Evolutionary conservation across 2,329 filamentous ascomycete species (phyloP).

Genomic region (Trichoderma koningii): DNA sequence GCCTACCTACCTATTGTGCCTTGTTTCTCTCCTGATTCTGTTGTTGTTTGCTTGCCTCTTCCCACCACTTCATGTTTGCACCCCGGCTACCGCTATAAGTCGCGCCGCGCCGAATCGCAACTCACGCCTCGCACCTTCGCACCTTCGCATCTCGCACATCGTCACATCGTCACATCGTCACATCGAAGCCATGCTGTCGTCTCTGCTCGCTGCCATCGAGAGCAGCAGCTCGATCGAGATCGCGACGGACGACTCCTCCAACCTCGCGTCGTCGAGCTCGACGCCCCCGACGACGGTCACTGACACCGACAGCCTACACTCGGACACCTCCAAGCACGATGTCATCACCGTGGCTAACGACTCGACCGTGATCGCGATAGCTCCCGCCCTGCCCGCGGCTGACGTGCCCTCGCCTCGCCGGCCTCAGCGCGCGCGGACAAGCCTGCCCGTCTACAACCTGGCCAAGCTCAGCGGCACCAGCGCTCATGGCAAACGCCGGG

Average conservation of each 20-base stretch:
- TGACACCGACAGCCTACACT: slow-evolving; percentile 61
- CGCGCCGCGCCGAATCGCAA: slow-evolving; percentile 8
- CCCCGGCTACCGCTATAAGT: neutral
- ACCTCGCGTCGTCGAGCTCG: slow-evolving; percentile 59
- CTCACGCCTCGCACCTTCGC: neutral
- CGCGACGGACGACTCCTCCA: slow-evolving; percentile 48
- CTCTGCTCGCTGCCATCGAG: slow-evolving; percentile 37
- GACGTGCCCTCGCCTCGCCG: slow-evolving; percentile 43
- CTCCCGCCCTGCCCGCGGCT: slow-evolving; percentile 7
- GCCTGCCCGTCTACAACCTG: slow-evolving; percentile 66
- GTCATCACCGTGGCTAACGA: slow-evolving; percentile 40
- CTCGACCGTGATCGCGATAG: slow-evolving; percentile 29
- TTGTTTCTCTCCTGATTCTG: neutral
- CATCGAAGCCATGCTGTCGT: slow-evolving; percentile 35
- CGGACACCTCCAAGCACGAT: slow-evolving; percentile 46
- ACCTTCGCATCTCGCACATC: too few relatives aligned
- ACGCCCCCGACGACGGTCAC: slow-evolving; percentile 69
- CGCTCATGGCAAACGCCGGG: slow-evolving; percentile 58
- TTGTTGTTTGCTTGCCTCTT: neutral
- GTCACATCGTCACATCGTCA: neutral
- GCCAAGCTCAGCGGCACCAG: slow-evolving; percentile 63
- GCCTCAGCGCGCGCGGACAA: slow-evolving; percentile 57
- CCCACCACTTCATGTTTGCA: slow-evolving; percentile 8
- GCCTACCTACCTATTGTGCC: neutral
- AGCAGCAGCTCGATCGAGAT: slow-evolving; percentile 38